A percentile compares a stretch with the other conserved stretches of the same genome.
Conservation (phyloP, 768 basidiomycete genomes). For the Fistulinella prunicolor region DNA sequence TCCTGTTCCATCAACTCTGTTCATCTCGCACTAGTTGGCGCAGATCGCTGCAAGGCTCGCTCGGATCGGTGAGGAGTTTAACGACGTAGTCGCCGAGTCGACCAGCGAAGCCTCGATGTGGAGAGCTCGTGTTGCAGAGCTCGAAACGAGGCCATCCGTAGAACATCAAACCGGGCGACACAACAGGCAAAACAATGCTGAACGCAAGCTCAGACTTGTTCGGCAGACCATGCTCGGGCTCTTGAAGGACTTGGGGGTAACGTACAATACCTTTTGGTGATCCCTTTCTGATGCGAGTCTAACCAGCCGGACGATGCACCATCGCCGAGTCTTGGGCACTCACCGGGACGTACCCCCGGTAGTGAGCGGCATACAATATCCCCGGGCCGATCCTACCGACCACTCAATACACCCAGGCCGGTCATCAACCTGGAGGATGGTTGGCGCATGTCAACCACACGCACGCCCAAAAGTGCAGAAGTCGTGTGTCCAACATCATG, state of each 20-base stretch:
- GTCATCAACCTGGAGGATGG: constrained; percentile 17
- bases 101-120: constrained; percentile 22
- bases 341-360: constrained; percentile 2
- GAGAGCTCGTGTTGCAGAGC: constrained; percentile 34
- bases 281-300: constrained; percentile 3
- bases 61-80: constrained; percentile 32
- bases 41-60: constrained; percentile 28
- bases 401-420: constrained; percentile 3
- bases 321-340: constrained; percentile 6
- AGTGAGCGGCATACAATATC: constrained; percentile 4
- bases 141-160: constrained; percentile 32
- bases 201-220: constrained; percentile 33
- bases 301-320: constrained; percentile 21
- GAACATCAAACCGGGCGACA: constrained; percentile 29
- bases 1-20: neutral
- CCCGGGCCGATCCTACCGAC: constrained; percentile 7
- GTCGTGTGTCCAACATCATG: constrained; percentile 33
- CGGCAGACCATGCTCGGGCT: constrained; percentile 42
- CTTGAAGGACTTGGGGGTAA: constrained; percentile 41
- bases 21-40: constrained; percentile 14
- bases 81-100: constrained; percentile 15
- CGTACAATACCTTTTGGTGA: neutral
- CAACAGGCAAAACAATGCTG: constrained; percentile 34
- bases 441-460: constrained; percentile 43
- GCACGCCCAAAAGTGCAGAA: constrained; percentile 35